Conservation (phyloP, 2,329 filamentous ascomycete genomes). For the Colletotrichum eremochloae region DNA sequence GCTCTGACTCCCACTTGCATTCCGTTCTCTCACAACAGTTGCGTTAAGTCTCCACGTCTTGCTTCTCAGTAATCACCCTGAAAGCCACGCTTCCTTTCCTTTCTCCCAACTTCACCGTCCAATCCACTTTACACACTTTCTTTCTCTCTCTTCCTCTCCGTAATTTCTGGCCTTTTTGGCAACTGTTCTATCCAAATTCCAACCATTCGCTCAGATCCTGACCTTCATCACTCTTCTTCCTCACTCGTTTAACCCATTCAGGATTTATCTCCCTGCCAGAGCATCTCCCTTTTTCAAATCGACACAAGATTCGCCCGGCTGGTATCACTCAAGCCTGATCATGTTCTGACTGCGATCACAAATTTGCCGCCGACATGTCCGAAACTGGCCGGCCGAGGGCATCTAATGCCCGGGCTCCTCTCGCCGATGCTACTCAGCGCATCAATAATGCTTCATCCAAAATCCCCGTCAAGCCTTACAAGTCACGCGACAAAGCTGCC, state of each 20-base stretch:
- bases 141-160: conserved; percentile 25
- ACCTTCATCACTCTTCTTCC: conserved; percentile 20
- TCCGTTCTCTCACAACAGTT: conserved; percentile 35
- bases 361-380: conserved; percentile 35
- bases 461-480: conserved; percentile 48
- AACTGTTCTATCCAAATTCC: conserved; percentile 35
- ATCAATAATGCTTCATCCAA: conserved; percentile 56
- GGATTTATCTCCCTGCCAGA: conserved; percentile 30
- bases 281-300: conserved; percentile 30
- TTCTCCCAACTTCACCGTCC: conserved; percentile 29
- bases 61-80: conserved; percentile 17
- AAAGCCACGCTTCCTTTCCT: conserved; percentile 33
- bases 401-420: conserved; percentile 52
- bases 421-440: conserved; percentile 63
- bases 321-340: neutral
- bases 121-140: conserved; percentile 1
- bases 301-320: neutral
- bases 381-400: conserved; percentile 36
- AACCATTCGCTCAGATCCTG: conserved; percentile 40
- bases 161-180: conserved; percentile 42
- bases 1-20: conserved; percentile 28
- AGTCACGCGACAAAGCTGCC: conserved; percentile 46
- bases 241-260: conserved; percentile 33
- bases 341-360: conserved; percentile 34
- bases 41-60: conserved; percentile 35